A percentile compares a stretch with the other conserved stretches of the same genome.
These are phyloP conservation scores for Flaveria robusta DNA, from an alignment of 129 eudicot species.

Conservation along the genomic window DNA sequence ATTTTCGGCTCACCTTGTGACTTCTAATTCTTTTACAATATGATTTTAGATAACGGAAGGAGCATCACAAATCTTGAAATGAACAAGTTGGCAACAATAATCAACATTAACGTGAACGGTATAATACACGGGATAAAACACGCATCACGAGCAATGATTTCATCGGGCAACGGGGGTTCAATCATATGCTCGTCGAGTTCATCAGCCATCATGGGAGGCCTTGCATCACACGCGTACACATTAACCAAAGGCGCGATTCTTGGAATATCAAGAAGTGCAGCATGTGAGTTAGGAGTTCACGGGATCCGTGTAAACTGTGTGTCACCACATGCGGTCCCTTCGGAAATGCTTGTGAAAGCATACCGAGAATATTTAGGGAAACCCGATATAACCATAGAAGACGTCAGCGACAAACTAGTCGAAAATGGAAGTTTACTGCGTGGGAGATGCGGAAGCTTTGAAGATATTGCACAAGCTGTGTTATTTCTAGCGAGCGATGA, in stretches of 20 bases:
- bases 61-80: conserved; percentile 70
- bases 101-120: conserved; percentile 66
- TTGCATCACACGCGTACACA: conserved; percentile 81
- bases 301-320: conserved; percentile 91
- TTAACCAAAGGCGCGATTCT: conserved; percentile 77
- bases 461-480: conserved; percentile 76
- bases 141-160: conserved; percentile 76
- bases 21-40: not conserved
- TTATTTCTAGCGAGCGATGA: conserved; percentile 81
- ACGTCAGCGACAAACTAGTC: conserved; percentile 47
- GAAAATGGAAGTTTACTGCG: conserved; percentile 52
- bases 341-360: conserved; percentile 78
- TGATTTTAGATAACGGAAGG: conserved; percentile 51
- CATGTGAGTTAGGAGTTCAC: conserved; percentile 74
- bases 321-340: conserved; percentile 83
- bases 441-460: conserved; percentile 68
- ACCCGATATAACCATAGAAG: conserved; percentile 36
- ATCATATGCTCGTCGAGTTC: conserved; percentile 85
- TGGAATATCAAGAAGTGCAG: conserved; percentile 59
- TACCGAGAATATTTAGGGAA: conserved; percentile 45
- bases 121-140: conserved; percentile 79
- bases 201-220: conserved; percentile 83
- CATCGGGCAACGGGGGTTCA: conserved; percentile 50
- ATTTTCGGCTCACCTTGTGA: not conserved
- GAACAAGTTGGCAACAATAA: conserved; percentile 42